These are phyloP conservation scores for Dothideomycetidae sp. DNA, from an alignment of 2,329 filamentous ascomycete species.

Conservation along the genomic window DNA sequence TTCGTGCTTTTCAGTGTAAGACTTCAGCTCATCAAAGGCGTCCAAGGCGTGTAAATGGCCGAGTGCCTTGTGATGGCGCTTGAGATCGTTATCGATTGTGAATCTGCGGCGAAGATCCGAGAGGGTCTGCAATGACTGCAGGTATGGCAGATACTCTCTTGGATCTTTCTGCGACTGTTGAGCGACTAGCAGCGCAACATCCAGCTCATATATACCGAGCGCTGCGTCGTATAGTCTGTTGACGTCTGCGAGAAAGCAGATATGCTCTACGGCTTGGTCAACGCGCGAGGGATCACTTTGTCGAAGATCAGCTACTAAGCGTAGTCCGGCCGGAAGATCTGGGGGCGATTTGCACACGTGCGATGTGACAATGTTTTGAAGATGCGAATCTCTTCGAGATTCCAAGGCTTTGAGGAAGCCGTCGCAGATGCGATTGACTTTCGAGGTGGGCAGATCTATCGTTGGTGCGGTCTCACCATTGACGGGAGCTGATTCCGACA, in stretches of 20 bases:
- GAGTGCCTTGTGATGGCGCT: conserved; percentile 62
- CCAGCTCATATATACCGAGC: conserved; percentile 79
- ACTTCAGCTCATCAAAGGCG: conserved; percentile 61
- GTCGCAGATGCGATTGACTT: conserved; percentile 82
- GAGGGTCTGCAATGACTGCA: conserved; percentile 71
- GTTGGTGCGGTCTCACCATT: conserved; percentile 14
- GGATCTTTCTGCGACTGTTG: conserved; percentile 95
- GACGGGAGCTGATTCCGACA: conserved; percentile 8
- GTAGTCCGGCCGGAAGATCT: conserved; percentile 71
- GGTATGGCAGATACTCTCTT: conserved; percentile 85
- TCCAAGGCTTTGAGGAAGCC: conserved; percentile 59
- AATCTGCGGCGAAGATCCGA: conserved; percentile 58
- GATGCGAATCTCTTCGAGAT: conserved; percentile 45
- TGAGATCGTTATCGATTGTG: conserved; percentile 77
- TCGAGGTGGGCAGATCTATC: conserved; percentile 29
- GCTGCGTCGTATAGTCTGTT: conserved; percentile 85
- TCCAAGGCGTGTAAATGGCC: conserved; percentile 58
- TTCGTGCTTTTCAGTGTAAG: conserved; percentile 63
- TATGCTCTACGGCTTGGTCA: conserved; percentile 85
- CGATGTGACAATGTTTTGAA: conserved; percentile 89
- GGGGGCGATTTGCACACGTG: conserved; percentile 89
- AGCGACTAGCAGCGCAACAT: conserved; percentile 76
- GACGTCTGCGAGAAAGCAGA: conserved; percentile 91
- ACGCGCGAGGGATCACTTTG: conserved; percentile 52
- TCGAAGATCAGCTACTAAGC: conserved; percentile 59